Conservation (phyloP, 2,329 filamentous ascomycete species). For the Colletotrichum somersetense region DNA sequence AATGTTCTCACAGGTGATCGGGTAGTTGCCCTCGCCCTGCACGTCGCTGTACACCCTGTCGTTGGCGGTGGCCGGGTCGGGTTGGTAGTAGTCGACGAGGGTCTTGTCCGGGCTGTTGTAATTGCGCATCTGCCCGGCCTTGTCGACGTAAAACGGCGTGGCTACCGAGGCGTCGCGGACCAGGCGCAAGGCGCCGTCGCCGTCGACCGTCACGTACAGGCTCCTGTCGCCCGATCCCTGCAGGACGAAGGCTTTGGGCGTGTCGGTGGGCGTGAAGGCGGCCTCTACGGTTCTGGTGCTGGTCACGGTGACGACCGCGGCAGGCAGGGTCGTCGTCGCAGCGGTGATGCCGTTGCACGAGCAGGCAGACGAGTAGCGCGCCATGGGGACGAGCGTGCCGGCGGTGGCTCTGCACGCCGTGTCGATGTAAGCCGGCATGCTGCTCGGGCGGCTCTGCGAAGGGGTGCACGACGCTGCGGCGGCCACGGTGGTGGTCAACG, state of each 20-base stretch:
- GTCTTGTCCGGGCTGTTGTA: slow-evolving; percentile 18
- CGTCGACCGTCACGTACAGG: slow-evolving; percentile 6
- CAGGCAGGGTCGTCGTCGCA: too few relatives aligned
- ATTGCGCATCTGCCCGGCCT: slow-evolving; percentile 24
- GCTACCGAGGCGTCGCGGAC: slow-evolving; percentile 14
- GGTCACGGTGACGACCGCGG: slow-evolving; percentile 56
- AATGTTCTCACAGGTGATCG: background rate
- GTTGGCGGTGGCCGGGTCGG: slow-evolving; percentile 25
- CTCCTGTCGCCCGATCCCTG: background rate
- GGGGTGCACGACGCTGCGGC: slow-evolving; percentile 8
- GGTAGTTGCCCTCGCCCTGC: slow-evolving; percentile 11
- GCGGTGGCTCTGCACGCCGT: too few relatives aligned
- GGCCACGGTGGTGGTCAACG: background rate
- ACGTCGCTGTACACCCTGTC: slow-evolving; percentile 20
- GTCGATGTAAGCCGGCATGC: slow-evolving; percentile 20
- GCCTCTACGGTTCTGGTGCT: slow-evolving; percentile 52
- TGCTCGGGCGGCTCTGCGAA: slow-evolving; percentile 14
- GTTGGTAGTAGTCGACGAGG: slow-evolving; percentile 25
- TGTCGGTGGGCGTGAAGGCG: slow-evolving; percentile 27
- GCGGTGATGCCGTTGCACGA: too few relatives aligned
- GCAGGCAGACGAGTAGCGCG: too few relatives aligned
- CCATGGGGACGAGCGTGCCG: too few relatives aligned
- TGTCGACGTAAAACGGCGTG: slow-evolving; percentile 29
- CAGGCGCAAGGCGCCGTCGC: slow-evolving; percentile 11
- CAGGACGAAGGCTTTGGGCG: slow-evolving; percentile 20